These are phyloP conservation scores for Bisporella sp. DNA, from an alignment of 2,329 filamentous ascomycete genomes.

Conservation along the genomic window DNA sequence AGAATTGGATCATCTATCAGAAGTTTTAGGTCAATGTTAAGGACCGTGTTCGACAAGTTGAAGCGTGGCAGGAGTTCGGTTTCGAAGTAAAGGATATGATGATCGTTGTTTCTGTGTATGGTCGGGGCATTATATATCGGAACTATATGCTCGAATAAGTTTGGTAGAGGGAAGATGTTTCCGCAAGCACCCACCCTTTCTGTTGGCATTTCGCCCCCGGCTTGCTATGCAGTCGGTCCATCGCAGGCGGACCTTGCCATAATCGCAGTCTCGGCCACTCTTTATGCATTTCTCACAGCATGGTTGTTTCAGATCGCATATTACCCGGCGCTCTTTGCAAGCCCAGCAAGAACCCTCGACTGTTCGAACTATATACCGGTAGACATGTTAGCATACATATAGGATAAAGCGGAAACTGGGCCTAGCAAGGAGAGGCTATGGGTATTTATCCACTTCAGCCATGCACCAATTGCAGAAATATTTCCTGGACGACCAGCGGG, in stretches of 20 bases:
- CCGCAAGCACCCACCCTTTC: slow-evolving; percentile 9
- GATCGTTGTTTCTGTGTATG: slow-evolving; percentile 21
- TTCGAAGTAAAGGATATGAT: slow-evolving; percentile 23
- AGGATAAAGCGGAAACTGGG: no score
- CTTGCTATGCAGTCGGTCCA: slow-evolving; percentile 34
- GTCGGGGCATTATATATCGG: slow-evolving; percentile 21
- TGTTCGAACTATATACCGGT: slow-evolving; percentile 10
- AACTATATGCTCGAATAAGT: slow-evolving; percentile 1
- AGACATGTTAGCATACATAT: no score
- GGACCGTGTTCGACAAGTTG: slow-evolving; percentile 22
- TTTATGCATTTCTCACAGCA: slow-evolving; percentile 31
- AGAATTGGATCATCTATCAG: slow-evolving; percentile 20
- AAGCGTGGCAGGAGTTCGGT: slow-evolving; percentile 23
- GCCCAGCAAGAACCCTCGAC: slow-evolving; percentile 38
- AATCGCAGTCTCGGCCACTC: slow-evolving; percentile 27
- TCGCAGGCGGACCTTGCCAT: slow-evolving; percentile 33
- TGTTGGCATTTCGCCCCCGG: slow-evolving; percentile 25
- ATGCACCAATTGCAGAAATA: no score
- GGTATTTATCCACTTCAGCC: no score
- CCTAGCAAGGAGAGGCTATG: no score
- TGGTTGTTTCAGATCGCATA: slow-evolving; percentile 34
- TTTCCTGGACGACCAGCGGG: no score
- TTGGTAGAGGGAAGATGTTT: no score
- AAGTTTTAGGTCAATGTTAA: slow-evolving; percentile 16
- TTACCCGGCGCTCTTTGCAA: slow-evolving; percentile 37